phyloP scores from a whole-genome alignment of 768 basidiomycete genomes.

The Tricholoma terreum region DNA sequence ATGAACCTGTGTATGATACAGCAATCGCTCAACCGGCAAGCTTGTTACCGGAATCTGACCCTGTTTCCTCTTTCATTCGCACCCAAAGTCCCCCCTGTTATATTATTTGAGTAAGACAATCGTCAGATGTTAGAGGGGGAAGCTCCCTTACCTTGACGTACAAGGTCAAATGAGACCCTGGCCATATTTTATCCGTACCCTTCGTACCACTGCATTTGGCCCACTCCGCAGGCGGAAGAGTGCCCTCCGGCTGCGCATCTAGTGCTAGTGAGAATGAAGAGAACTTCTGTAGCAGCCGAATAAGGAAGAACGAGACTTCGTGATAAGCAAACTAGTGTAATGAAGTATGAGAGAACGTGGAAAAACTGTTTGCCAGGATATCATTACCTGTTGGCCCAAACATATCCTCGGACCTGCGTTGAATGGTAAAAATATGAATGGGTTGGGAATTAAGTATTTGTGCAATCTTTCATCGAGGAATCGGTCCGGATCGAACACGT shows the following conservation, averaged over 20 bases:
- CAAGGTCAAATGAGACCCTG: constrained; percentile 52
- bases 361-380: constrained; percentile 32
- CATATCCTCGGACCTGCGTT: constrained; percentile 53
- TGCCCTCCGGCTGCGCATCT: constrained; percentile 39
- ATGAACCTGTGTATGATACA: too few relatives aligned
- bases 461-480: constrained; percentile 60
- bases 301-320: constrained; percentile 53
- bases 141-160: constrained; percentile 38
- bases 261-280: constrained; percentile 38
- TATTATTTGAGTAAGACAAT: neutral
- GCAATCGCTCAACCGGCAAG: too few relatives aligned
- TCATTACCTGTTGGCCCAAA: constrained; percentile 44
- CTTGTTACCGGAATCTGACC: neutral
- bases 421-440: constrained; percentile 55
- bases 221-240: constrained; percentile 47
- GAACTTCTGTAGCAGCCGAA: constrained; percentile 51
- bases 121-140: neutral
- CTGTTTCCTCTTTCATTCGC: constrained; percentile 25
- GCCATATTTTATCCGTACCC: constrained; percentile 44
- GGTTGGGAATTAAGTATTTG: constrained; percentile 54
- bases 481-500: constrained; percentile 62
- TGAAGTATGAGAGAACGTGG: neutral
- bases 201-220: constrained; percentile 32
- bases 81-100: constrained; percentile 35
- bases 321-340: constrained; percentile 45